Evolutionary conservation across 2,329 filamentous ascomycete species (phyloP).

Genomic region (Claviceps purpurea): DNA sequence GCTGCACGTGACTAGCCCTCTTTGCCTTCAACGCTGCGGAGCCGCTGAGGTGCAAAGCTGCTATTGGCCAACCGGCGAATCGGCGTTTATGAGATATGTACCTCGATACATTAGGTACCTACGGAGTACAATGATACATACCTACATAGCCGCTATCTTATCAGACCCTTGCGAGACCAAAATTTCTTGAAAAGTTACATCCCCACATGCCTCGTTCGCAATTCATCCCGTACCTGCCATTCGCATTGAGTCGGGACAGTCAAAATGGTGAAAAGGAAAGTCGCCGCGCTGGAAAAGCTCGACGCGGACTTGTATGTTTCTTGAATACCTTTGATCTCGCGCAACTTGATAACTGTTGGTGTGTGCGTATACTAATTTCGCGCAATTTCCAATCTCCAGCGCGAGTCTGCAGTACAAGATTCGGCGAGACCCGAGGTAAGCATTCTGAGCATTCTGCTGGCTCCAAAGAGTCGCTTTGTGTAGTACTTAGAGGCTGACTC

Average conservation of each 20-base stretch:
- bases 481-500: too few relatives aligned
- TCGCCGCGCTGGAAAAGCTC: conserved; percentile 87
- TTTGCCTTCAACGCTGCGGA: too few relatives aligned
- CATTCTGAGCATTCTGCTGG: neutral
- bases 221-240: neutral
- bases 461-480: neutral
- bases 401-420: conserved; percentile 88
- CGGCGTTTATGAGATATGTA: too few relatives aligned
- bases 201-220: neutral
- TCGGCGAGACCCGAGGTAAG: conserved; percentile 66
- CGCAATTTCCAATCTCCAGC: conserved; percentile 23
- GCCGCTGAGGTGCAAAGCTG: too few relatives aligned
- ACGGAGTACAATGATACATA: too few relatives aligned
- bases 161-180: neutral
- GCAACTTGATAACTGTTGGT: too few relatives aligned
- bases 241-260: neutral
- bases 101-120: too few relatives aligned
- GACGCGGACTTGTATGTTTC: conserved; percentile 65
- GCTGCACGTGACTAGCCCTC: too few relatives aligned
- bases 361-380: neutral
- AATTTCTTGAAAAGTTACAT: conserved; percentile 4
- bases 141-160: conserved; percentile 1
- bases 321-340: neutral
- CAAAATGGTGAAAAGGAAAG: conserved; percentile 72
- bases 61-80: too few relatives aligned